Percentiles rank a stretch among this genome's conserved stretches.
Conservation (phyloP, 176 grass and related monocot genomes). For the Guadua angustifolia region DNA sequence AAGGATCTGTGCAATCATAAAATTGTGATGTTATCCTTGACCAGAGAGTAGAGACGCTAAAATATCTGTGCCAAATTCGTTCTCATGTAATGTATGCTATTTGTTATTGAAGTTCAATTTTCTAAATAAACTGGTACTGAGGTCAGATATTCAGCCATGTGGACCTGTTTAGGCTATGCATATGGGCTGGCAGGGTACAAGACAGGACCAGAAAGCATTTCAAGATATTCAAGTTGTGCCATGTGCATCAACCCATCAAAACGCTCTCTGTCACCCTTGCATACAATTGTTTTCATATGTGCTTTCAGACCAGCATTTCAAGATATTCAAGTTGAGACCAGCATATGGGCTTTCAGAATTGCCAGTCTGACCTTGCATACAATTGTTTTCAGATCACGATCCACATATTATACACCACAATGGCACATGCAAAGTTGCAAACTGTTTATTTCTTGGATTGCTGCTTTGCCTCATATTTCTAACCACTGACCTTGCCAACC, state of each 20-base stretch:
- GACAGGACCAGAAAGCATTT: constrained; percentile 4
- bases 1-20: constrained; percentile 77
- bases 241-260: constrained; percentile 37
- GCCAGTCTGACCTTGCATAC: background rate
- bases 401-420: background rate
- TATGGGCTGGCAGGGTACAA: constrained; percentile 25
- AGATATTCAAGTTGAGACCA: background rate
- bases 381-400: constrained; percentile 17
- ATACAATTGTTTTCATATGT: no score
- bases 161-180: background rate
- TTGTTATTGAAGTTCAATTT: constrained; percentile 1
- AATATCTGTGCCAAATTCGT: constrained; percentile 12
- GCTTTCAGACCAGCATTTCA: no score
- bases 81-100: background rate
- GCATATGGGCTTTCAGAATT: constrained; percentile 25
- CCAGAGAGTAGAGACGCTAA: constrained; percentile 6
- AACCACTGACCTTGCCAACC: background rate
- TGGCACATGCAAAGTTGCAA: constrained; percentile 15
- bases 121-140: background rate
- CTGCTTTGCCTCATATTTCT: background rate
- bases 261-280: constrained; percentile 10
- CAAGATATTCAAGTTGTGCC: constrained; percentile 3
- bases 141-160: constrained; percentile 24
- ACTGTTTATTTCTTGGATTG: constrained; percentile 26
- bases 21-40: constrained; percentile 23